Evolutionary conservation across 345 rosid genomes (phyloP).

Genomic region (Populus tremula): DNA sequence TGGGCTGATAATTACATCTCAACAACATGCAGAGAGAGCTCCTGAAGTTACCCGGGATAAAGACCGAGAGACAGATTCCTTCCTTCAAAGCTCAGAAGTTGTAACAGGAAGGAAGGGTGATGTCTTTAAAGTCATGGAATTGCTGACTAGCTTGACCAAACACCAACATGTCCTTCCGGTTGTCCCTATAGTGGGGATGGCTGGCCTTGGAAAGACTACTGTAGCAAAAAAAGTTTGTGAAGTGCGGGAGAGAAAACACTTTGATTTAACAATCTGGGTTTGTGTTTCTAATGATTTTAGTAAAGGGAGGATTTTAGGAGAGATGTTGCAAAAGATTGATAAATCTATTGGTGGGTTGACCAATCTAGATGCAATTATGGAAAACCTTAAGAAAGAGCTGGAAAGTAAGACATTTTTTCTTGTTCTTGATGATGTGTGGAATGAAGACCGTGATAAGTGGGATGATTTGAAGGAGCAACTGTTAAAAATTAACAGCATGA

Average conservation of each 20-base stretch:
- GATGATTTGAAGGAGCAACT: no score
- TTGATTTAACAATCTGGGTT: slow-evolving; percentile 11
- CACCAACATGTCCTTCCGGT: not conserved
- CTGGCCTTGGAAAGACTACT: slow-evolving; percentile 31
- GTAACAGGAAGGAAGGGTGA: slow-evolving; percentile 21
- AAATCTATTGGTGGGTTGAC: not conserved
- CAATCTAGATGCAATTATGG: not conserved
- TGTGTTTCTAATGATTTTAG: slow-evolving; percentile 16
- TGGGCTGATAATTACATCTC: not conserved
- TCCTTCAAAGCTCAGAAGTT: not conserved
- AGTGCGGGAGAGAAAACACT: not conserved
- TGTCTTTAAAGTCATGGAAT: slow-evolving; percentile 3
- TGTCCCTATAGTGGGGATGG: slow-evolving; percentile 24
- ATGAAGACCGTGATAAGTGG: no score
- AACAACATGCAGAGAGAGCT: not conserved
- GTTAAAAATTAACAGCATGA: no score
- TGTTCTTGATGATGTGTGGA: no score
- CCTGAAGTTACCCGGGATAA: no score
- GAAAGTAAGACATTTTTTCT: no score
- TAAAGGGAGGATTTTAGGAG: slow-evolving; percentile 1
- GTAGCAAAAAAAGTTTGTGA: slow-evolving; percentile 15
- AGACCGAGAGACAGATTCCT: not conserved
- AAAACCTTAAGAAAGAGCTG: not conserved
- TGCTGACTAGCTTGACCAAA: not conserved
- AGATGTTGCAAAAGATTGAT: slow-evolving; percentile 11